Percentiles rank a stretch among this genome's conserved stretches.
Evolutionary conservation across 352 stramenopile species (phyloP).

Genomic region (Globisporangium apiculatum): DNA sequence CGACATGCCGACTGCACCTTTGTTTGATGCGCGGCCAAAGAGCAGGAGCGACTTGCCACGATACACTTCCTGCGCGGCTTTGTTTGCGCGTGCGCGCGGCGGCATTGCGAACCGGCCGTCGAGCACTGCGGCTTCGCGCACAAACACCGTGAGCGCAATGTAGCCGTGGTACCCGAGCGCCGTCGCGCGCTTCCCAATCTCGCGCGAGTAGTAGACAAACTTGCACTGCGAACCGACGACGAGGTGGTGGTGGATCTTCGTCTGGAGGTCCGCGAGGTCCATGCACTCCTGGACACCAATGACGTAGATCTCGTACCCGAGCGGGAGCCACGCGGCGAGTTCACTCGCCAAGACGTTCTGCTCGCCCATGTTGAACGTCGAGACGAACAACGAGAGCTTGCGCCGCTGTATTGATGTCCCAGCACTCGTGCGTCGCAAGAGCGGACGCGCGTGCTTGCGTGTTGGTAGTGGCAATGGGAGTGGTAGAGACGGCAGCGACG

Average conservation of each 20-base stretch:
- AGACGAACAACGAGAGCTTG: slow-evolving; percentile 63
- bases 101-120: slow-evolving; percentile 66
- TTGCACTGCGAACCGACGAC: slow-evolving; percentile 37
- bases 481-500: background rate
- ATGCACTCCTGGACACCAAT: slow-evolving; percentile 67
- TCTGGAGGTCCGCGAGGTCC: slow-evolving; percentile 62
- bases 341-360: slow-evolving; percentile 50
- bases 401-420: no score
- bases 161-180: slow-evolving; percentile 82
- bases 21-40: slow-evolving; percentile 68
- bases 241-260: slow-evolving; percentile 60
- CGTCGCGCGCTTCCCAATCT: slow-evolving; percentile 78
- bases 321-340: slow-evolving; percentile 65
- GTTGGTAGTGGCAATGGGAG: background rate
- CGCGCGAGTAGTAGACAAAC: slow-evolving; percentile 70
- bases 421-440: no score
- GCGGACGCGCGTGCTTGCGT: slow-evolving; percentile 2
- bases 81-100: slow-evolving; percentile 38
- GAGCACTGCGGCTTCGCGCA: slow-evolving; percentile 51
- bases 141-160: slow-evolving; percentile 83
- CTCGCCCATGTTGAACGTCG: slow-evolving; percentile 86
- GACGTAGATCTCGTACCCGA: slow-evolving; percentile 17
- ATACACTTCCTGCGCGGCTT: slow-evolving; percentile 65
- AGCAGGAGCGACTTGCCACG: slow-evolving; percentile 72
- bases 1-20: slow-evolving; percentile 53